Percentiles rank a stretch among this genome's conserved stretches.
Evolutionary conservation across 305 asterid species (phyloP).

Genomic region (Euphrasia arctica): DNA sequence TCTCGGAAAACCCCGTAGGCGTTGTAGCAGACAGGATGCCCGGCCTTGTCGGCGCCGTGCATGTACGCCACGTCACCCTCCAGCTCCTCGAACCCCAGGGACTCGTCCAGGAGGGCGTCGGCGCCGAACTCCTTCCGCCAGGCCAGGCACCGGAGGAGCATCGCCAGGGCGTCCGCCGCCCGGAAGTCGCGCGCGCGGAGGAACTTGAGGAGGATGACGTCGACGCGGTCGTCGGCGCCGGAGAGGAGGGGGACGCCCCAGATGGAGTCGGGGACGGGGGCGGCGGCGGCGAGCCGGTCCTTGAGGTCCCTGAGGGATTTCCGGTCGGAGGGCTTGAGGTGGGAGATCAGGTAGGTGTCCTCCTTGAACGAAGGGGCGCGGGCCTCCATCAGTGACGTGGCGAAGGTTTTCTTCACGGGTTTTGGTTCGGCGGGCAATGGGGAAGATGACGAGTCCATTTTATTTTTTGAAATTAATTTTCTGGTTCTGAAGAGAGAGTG

Average conservation of each 20-base stretch:
- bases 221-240: conserved; percentile 47
- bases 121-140: conserved; percentile 75
- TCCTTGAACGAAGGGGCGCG: conserved; percentile 70
- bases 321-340: conserved; percentile 56
- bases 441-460: not conserved
- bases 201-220: conserved; percentile 83
- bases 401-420: conserved; percentile 52
- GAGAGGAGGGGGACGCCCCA: conserved; percentile 63
- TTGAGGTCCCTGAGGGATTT: conserved; percentile 64
- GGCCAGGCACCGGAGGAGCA: conserved; percentile 54
- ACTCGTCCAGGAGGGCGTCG: conserved; percentile 68
- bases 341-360: conserved; percentile 68
- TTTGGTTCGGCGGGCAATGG: conserved; percentile 25
- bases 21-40: conserved; percentile 86
- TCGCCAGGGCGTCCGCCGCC: conserved; percentile 51
- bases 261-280: conserved; percentile 44
- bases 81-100: conserved; percentile 70
- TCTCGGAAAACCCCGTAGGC: conserved; percentile 83
- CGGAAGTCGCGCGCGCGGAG: conserved; percentile 81
- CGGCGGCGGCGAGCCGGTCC: conserved; percentile 35
- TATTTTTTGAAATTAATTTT: not conserved
- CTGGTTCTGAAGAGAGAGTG: not conserved
- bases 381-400: conserved; percentile 62
- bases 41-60: conserved; percentile 57
- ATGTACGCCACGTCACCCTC: conserved; percentile 83